These are phyloP conservation scores for Phlebiopsis gigantea DNA, from an alignment of 768 basidiomycete genomes.

Conservation along the genomic window DNA sequence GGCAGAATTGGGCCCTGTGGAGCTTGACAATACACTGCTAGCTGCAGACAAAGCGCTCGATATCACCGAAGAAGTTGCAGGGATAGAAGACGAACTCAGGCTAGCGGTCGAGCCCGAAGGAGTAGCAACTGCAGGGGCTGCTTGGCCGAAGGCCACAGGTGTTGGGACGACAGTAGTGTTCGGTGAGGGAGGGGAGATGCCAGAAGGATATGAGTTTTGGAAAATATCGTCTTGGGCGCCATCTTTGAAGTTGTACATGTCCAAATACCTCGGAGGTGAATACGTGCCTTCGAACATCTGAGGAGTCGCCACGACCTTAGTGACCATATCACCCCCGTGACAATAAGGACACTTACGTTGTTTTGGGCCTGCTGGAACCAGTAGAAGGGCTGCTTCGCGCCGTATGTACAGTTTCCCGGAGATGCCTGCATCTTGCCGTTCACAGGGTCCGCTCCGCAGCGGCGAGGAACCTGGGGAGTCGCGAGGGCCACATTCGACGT, in stretches of 20 bases:
- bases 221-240: slow-evolving; percentile 76
- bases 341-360: slow-evolving; percentile 38
- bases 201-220: slow-evolving; percentile 42
- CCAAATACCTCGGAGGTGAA: slow-evolving; percentile 62
- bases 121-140: not conserved
- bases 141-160: slow-evolving; percentile 12
- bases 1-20: not conserved
- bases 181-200: slow-evolving; percentile 21
- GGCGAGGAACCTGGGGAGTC: slow-evolving; percentile 50
- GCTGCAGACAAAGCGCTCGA: not conserved
- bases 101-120: not conserved
- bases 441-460: slow-evolving; percentile 56
- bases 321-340: not conserved
- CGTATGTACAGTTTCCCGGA: slow-evolving; percentile 66
- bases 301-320: not conserved
- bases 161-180: slow-evolving; percentile 24
- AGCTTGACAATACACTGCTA: not conserved
- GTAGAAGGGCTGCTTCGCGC: slow-evolving; percentile 66
- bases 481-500: slow-evolving; percentile 50
- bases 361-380: slow-evolving; percentile 62
- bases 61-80: not conserved
- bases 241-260: slow-evolving; percentile 64
- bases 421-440: slow-evolving; percentile 37
- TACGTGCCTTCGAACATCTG: slow-evolving; percentile 63
- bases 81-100: not conserved